Percentiles rank a stretch among this genome's conserved stretches.
Conservation (phyloP, 345 rosid species). For the Laguncularia racemosa region DNA sequence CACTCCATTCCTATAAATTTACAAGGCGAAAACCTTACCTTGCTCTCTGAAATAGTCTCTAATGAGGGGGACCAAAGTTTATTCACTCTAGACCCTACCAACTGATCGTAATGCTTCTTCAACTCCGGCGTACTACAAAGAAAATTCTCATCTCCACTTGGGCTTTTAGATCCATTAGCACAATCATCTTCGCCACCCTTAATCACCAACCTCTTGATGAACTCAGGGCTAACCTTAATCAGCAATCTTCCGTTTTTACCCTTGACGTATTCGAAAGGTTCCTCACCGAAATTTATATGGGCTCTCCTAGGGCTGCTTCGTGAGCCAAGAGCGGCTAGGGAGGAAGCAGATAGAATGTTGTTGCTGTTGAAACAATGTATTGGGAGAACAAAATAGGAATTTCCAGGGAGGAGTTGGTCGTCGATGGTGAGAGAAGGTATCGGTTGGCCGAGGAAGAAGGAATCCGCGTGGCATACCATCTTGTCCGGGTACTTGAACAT, state of each 20-base stretch:
- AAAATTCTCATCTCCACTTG: conserved; percentile 13
- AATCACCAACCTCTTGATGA: conserved; percentile 32
- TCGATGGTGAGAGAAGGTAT: conserved; percentile 29
- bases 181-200: too few relatives aligned
- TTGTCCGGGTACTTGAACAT: conserved; percentile 32
- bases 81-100: conserved; percentile 57
- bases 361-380: conserved; percentile 18
- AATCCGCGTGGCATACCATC: conserved; percentile 32
- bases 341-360: conserved; percentile 19
- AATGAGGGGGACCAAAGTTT: conserved; percentile 79
- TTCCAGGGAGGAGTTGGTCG: conserved; percentile 21
- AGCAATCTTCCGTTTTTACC: conserved; percentile 38
- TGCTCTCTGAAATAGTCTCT: conserved; percentile 70
- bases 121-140: conserved; percentile 90
- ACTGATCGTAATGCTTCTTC: conserved; percentile 73
- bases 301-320: conserved; percentile 9
- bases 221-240: conserved; percentile 51
- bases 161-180: background rate
- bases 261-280: conserved; percentile 24
- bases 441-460: conserved; percentile 33
- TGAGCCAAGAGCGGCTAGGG: conserved; percentile 20
- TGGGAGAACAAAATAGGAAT: conserved; percentile 33
- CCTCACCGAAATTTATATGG: conserved; percentile 16
- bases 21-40: conserved; percentile 62
- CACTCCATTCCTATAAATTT: conserved; percentile 45